Evolutionary conservation across 768 basidiomycete species (phyloP).

Genomic region (Leccinum variicolor): DNA sequence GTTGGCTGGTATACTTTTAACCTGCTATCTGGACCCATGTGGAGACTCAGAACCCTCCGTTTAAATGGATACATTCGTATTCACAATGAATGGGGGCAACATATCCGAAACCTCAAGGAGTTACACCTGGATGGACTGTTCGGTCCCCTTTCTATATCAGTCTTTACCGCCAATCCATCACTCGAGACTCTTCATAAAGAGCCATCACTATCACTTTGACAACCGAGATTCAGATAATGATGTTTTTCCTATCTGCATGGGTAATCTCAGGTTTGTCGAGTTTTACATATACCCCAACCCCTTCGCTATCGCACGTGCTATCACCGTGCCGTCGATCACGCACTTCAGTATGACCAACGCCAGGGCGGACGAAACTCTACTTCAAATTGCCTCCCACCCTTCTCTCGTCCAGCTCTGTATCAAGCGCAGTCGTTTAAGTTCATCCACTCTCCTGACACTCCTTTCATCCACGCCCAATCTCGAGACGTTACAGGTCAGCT

Average conservation of each 20-base stretch:
- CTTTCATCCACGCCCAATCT: constrained; percentile 38
- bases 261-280: constrained; percentile 37
- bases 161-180: constrained; percentile 21
- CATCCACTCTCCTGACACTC: constrained; percentile 25
- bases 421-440: constrained; percentile 29
- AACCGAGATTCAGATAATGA: background rate
- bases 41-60: constrained; percentile 26
- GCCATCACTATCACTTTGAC: too few species aligned
- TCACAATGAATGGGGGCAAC: constrained; percentile 15
- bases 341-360: constrained; percentile 16
- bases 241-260: constrained; percentile 16
- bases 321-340: constrained; percentile 32
- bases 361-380: constrained; percentile 21
- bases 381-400: constrained; percentile 17
- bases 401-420: constrained; percentile 42
- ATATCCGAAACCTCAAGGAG: constrained; percentile 19
- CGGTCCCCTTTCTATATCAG: background rate
- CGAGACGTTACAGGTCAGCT: constrained; percentile 40
- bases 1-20: background rate
- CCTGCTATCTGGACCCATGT: constrained; percentile 9
- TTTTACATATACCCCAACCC: constrained; percentile 17
- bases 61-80: constrained; percentile 13
- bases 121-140: constrained; percentile 4
- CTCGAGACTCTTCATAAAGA: constrained; percentile 19
- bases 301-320: constrained; percentile 11